phyloP scores from a whole-genome alignment of 305 asterid species.

The Fraxinus albicans region DNA sequence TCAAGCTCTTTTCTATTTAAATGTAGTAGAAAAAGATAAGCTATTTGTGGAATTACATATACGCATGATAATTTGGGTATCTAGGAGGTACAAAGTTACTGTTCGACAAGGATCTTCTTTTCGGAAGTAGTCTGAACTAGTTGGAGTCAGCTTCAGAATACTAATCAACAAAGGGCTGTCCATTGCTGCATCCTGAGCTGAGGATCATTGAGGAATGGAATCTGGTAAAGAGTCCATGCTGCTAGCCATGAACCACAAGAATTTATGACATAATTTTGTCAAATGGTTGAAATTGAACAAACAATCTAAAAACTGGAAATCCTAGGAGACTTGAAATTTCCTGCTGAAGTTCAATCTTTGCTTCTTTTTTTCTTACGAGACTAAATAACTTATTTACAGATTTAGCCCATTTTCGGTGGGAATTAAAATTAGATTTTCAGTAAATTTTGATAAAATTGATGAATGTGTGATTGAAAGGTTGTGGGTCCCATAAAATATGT shows the following conservation, averaged over 20 bases:
- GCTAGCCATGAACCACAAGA: background rate
- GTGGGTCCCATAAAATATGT: background rate
- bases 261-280: constrained; percentile 12
- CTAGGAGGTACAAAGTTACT: background rate
- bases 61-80: background rate
- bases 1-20: background rate
- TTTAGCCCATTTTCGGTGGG: background rate
- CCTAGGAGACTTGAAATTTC: background rate
- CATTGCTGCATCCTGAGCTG: constrained; percentile 13
- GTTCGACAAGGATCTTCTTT: background rate
- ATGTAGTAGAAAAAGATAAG: background rate
- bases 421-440: background rate
- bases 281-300: background rate
- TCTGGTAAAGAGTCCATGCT: constrained; percentile 8
- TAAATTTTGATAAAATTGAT: background rate
- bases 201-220: constrained; percentile 5
- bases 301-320: background rate
- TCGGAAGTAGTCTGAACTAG: background rate
- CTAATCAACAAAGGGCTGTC: background rate
- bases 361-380: background rate
- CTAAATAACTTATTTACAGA: background rate
- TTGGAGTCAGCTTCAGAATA: background rate
- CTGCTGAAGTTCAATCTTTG: background rate
- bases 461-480: background rate
- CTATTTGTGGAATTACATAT: background rate